phyloP scores from a whole-genome alignment of 2,329 filamentous ascomycete genomes.

The Leptoxyphium fumago region DNA sequence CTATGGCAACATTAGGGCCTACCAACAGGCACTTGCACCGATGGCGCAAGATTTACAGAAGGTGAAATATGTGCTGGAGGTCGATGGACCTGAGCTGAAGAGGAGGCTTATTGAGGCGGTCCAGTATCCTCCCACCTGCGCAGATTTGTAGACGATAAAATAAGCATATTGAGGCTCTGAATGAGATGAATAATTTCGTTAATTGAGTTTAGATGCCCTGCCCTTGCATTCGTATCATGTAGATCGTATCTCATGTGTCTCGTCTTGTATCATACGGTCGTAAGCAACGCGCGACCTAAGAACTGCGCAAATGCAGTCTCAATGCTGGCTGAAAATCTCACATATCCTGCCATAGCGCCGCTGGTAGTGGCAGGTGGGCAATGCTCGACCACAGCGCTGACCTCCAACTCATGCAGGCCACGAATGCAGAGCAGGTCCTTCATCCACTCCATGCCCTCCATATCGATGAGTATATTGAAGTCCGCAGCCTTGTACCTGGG shows the following conservation, averaged over 20 bases:
- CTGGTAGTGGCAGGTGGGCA: constrained; percentile 37
- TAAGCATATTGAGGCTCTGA: too few species aligned
- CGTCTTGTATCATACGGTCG: not conserved
- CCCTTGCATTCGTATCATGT: too few species aligned
- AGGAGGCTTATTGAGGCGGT: constrained; percentile 6
- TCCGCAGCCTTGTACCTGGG: constrained; percentile 32
- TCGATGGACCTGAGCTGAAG: constrained; percentile 24
- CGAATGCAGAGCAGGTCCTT: constrained; percentile 38
- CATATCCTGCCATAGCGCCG: constrained; percentile 42
- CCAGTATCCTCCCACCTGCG: not conserved
- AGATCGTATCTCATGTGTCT: not conserved
- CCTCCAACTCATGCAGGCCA: constrained; percentile 35
- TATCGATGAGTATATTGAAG: constrained; percentile 28
- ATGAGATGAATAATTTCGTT: too few species aligned
- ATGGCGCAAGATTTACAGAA: constrained; percentile 18
- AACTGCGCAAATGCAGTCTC: constrained; percentile 42
- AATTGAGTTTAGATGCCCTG: too few species aligned
- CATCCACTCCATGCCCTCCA: constrained; percentile 43
- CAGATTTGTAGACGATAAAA: not conserved
- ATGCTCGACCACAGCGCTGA: constrained; percentile 39
- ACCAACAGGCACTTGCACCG: constrained; percentile 26
- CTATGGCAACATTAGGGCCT: constrained; percentile 31
- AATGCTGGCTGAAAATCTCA: constrained; percentile 46
- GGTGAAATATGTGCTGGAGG: constrained; percentile 26
- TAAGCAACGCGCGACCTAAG: constrained; percentile 17